Evolutionary conservation across 345 rosid genomes (phyloP).

Genomic region (Arabis hirsuta): DNA sequence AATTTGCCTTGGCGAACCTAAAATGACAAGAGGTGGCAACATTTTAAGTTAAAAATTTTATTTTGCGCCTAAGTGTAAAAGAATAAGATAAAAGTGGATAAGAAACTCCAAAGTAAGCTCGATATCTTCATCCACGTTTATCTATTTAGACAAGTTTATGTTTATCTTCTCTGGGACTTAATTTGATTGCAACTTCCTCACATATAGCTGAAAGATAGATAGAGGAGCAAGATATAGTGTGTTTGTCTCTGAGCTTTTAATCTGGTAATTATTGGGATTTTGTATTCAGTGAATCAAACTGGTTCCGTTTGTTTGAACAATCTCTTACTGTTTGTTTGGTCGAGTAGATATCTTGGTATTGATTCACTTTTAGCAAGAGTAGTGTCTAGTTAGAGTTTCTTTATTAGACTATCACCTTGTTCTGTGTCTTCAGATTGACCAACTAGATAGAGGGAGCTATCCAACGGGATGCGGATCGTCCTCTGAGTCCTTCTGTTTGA

Average conservation of each 20-base stretch:
- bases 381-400: neutral
- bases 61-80: no score
- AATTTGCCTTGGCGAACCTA: no score
- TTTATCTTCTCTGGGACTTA: neutral
- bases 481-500: no score
- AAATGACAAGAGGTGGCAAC: no score
- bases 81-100: conserved; percentile 49
- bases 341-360: neutral
- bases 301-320: neutral
- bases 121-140: neutral
- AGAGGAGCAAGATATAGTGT: neutral
- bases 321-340: neutral
- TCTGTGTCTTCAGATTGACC: neutral
- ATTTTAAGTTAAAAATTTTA: no score
- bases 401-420: neutral
- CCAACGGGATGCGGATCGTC: no score
- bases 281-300: neutral
- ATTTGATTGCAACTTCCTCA: neutral
- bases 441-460: no score
- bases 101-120: conserved; percentile 72
- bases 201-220: neutral
- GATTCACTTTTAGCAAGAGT: neutral
- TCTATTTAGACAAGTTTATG: neutral
- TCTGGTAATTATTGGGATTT: neutral
- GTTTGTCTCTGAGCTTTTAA: neutral